Evolutionary conservation across 768 basidiomycete species (phyloP).

Genomic region (Leucocoprinus sp.): DNA sequence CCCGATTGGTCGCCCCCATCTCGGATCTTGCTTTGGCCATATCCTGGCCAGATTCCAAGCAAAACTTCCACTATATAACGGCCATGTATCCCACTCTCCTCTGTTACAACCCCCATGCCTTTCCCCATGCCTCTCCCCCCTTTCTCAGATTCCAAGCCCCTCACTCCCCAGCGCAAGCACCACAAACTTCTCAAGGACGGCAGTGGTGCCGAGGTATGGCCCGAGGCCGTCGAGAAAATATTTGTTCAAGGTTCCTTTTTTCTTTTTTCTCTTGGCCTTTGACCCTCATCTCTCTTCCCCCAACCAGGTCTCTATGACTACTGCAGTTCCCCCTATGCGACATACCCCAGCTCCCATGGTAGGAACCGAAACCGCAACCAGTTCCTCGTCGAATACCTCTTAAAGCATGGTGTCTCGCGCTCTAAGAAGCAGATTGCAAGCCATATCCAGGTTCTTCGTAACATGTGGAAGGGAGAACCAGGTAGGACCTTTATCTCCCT

Average conservation of each 20-base stretch:
- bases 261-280: slow-evolving; percentile 1
- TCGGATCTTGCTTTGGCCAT: slow-evolving; percentile 40
- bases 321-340: slow-evolving; percentile 76
- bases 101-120: slow-evolving; percentile 14
- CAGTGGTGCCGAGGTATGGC: slow-evolving; percentile 76
- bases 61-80: slow-evolving; percentile 20
- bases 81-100: slow-evolving; percentile 17
- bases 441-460: slow-evolving; percentile 76
- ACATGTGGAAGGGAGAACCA: slow-evolving; percentile 84
- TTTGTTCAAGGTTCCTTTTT: slow-evolving; percentile 59
- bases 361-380: slow-evolving; percentile 79
- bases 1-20: slow-evolving; percentile 34
- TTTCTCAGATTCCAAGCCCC: slow-evolving; percentile 26
- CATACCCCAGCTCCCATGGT: slow-evolving; percentile 61
- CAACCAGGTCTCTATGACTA: slow-evolving; percentile 63
- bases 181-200: slow-evolving; percentile 78
- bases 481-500: slow-evolving; percentile 34
- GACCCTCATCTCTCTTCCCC: slow-evolving; percentile 7
- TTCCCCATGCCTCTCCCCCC: slow-evolving; percentile 19
- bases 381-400: slow-evolving; percentile 75
- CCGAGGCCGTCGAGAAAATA: slow-evolving; percentile 64
- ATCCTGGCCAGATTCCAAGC: slow-evolving; percentile 16
- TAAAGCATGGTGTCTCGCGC: slow-evolving; percentile 59
- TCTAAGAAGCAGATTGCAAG: slow-evolving; percentile 88
- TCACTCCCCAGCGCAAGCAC: slow-evolving; percentile 76